phyloP scores from a whole-genome alignment of 75 land plant species.

The Sequoia sempervirens region DNA sequence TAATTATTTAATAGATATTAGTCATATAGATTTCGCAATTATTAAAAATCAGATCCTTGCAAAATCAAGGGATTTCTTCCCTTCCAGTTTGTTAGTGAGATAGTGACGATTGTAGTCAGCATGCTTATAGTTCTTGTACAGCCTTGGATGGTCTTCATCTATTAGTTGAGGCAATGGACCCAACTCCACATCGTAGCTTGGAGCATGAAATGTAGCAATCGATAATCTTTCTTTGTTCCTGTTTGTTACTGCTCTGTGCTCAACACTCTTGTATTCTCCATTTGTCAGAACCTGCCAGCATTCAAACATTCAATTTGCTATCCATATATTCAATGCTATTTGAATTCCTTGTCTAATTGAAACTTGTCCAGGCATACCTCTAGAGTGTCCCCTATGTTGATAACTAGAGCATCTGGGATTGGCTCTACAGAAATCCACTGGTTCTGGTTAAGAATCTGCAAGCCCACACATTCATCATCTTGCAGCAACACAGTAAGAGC shows the following conservation, averaged over 20 bases:
- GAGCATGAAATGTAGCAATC: not conserved
- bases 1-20: too few relatives aligned
- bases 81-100: slow-evolving; percentile 51
- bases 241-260: not conserved
- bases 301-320: not conserved
- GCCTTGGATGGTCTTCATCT: slow-evolving; percentile 33
- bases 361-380: not conserved
- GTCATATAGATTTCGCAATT: too few relatives aligned
- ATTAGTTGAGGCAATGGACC: slow-evolving; percentile 23
- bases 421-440: slow-evolving; percentile 76
- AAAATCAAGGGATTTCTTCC: slow-evolving; percentile 57
- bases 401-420: slow-evolving; percentile 52
- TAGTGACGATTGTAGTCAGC: slow-evolving; percentile 66
- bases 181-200: not conserved
- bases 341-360: too few relatives aligned
- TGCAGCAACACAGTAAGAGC: slow-evolving; percentile 35
- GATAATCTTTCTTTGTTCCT: not conserved
- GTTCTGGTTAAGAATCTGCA: slow-evolving; percentile 39
- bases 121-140: slow-evolving; percentile 50
- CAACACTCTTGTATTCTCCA: not conserved
- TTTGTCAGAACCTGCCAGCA: not conserved
- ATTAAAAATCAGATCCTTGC: slow-evolving; percentile 18
- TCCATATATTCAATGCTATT: too few relatives aligned
- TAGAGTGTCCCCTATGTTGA: slow-evolving; percentile 34
- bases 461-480: slow-evolving; percentile 21